phyloP scores from a whole-genome alignment of 2,329 filamentous ascomycete genomes.

The Ploettnerulaceae sp. region DNA sequence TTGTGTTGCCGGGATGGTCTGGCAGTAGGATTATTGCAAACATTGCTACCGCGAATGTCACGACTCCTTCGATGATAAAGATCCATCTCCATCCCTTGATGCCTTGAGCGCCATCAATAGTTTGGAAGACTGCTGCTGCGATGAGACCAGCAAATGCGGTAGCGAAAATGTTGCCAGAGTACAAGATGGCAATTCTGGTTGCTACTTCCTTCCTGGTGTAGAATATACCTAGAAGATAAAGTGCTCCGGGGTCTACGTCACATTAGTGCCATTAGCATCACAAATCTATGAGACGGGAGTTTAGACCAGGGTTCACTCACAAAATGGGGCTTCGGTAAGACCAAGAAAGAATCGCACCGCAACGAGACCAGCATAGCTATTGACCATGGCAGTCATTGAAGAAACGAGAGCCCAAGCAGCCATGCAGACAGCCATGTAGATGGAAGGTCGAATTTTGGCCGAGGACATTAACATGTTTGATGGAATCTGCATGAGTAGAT shows the following conservation, averaged over 20 bases:
- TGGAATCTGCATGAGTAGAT: constrained; percentile 42
- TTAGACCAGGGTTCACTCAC: too few relatives aligned
- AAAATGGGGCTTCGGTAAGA: constrained; percentile 34
- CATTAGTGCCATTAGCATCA: background rate
- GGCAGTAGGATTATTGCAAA: constrained; percentile 35
- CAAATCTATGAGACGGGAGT: background rate
- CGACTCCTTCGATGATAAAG: constrained; percentile 39
- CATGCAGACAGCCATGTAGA: constrained; percentile 35
- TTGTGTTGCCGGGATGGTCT: constrained; percentile 37
- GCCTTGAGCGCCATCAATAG: constrained; percentile 35
- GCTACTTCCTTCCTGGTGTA: constrained; percentile 48
- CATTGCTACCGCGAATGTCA: constrained; percentile 34
- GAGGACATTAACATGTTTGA: constrained; percentile 43
- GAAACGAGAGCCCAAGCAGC: constrained; percentile 39
- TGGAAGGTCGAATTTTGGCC: constrained; percentile 34
- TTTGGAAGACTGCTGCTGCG: constrained; percentile 39
- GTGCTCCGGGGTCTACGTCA: constrained; percentile 39
- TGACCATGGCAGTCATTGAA: constrained; percentile 36
- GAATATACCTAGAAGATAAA: constrained; percentile 48
- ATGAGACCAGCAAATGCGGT: constrained; percentile 48
- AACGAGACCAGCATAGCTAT: constrained; percentile 37
- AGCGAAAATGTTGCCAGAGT: constrained; percentile 41
- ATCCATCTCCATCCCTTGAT: constrained; percentile 40
- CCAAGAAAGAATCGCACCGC: constrained; percentile 34
- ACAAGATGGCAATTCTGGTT: constrained; percentile 41